Evolutionary conservation across 2,329 filamentous ascomycete genomes (phyloP).

Genomic region (Zelopaecilomyces penicillatus): DNA sequence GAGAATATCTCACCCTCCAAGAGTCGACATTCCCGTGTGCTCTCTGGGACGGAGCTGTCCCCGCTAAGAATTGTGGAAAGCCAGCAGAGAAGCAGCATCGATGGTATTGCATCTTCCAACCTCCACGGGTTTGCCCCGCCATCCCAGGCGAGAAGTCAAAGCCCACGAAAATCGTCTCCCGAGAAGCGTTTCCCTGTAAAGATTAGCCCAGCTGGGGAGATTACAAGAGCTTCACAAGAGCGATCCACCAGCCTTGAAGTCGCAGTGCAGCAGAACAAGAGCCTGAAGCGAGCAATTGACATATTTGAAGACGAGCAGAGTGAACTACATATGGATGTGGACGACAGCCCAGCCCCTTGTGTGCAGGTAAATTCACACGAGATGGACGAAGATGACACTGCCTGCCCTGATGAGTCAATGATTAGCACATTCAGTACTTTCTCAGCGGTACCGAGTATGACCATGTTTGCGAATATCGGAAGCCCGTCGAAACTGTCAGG

Average conservation of each 20-base stretch:
- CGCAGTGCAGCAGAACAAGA: conserved; percentile 45
- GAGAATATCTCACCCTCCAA: conserved; percentile 42
- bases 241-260: conserved; percentile 42
- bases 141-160: conserved; percentile 20
- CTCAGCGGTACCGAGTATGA: conserved; percentile 82
- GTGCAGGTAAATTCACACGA: conserved; percentile 18
- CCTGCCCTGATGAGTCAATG: conserved; percentile 60
- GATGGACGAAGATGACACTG: conserved; percentile 28
- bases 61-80: conserved; percentile 47
- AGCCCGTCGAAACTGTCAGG: conserved; percentile 48
- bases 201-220: conserved; percentile 31
- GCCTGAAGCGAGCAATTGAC: conserved; percentile 50
- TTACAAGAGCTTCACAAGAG: conserved; percentile 19
- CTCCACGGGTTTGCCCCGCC: conserved; percentile 1
- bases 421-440: conserved; percentile 83
- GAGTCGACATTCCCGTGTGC: conserved; percentile 44
- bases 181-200: conserved; percentile 56
- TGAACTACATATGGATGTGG: conserved; percentile 20
- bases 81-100: conserved; percentile 17
- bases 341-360: conserved; percentile 15
- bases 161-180: conserved; percentile 40
- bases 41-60: conserved; percentile 49
- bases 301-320: conserved; percentile 51
- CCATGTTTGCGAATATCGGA: conserved; percentile 67
- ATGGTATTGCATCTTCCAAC: conserved; percentile 12